Base-by-base conservation (phyloP, 2,329 filamentous ascomycete species). In the Phialocephala sp. region DNA sequence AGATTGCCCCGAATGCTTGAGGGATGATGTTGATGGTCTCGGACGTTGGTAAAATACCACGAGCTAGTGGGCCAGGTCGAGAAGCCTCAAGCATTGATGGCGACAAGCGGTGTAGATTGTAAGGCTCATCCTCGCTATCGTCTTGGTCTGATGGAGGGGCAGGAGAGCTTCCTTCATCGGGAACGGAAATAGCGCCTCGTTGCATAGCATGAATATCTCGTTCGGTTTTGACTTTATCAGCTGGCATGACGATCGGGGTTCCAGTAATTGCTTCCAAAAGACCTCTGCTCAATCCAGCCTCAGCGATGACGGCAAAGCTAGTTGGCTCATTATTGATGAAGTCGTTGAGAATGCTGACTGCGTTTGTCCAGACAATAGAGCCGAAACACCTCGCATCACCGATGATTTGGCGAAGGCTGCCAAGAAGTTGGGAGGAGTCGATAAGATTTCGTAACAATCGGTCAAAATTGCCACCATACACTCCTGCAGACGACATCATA, bases 241-340 rank as follows among this genome's bases (percentile, higher is more conserved):
- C 73, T 11, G 72, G 73, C 62, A 73, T 81, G 41, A 52, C 58
- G 27, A 77, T 74, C 20, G 74, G 69, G 18, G 79, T 80, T 4
- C 85, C 83, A 1, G 88, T 96, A 62, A 98, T 86, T 3, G 94
- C 89, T 77, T 94, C 90, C 15, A 99, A 83, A 65, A 97, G 91
- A 60, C 89, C 92, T 76, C 91, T 91, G 73, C 95, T 94, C 72
- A 99, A 85, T 24, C 93, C 93, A 59, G 95, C 94, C 79, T 99
- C 95, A 15, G 92, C 93, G 70, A 99, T 95, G 27, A 97, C 93
- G 35, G 93, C 91, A 77, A 97, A 99, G 77, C 95, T 99, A 0
- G 95, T 99, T 0, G 95, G 95, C 74, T 99, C 95, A 75, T 98
- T 97, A 79, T 99, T 96, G 73, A 99, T 97, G 78, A 99, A 99